Evolutionary conservation across 208 protist genomes (phyloP).

Genomic region (Crithidia fasciculata): DNA sequence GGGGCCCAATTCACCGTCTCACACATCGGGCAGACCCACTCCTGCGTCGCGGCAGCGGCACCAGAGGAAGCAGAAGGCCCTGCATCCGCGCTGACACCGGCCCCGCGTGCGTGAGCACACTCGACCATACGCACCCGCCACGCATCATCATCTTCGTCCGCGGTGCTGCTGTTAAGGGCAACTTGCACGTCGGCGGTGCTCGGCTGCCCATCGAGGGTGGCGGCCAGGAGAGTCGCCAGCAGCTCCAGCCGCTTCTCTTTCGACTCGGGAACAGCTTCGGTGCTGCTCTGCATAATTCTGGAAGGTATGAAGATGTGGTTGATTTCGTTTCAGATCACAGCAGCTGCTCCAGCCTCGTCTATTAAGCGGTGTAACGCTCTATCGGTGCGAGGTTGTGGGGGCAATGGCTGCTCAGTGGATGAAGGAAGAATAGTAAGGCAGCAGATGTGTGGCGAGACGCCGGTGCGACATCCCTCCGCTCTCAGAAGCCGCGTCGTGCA

Average conservation of each 20-base stretch:
- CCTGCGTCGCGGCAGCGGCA: constrained; percentile 6
- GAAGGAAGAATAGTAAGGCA: too few species aligned
- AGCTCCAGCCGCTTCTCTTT: constrained; percentile 40
- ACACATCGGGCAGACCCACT: constrained; percentile 58
- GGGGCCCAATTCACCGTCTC: constrained; percentile 33
- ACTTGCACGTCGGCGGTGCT: constrained; percentile 44
- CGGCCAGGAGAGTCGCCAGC: constrained; percentile 60
- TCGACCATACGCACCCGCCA: constrained; percentile 47
- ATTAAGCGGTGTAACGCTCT: too few species aligned
- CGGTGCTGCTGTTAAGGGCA: constrained; percentile 23
- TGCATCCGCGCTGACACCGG: not conserved
- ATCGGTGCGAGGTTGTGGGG: too few species aligned
- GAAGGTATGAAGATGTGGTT: not conserved
- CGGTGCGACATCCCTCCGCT: too few species aligned
- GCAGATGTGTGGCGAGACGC: too few species aligned
- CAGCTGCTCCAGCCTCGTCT: too few species aligned
- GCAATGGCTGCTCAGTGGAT: too few species aligned
- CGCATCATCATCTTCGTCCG: constrained; percentile 11
- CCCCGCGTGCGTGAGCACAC: constrained; percentile 20
- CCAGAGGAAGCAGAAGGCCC: not conserved
- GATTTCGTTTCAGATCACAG: too few species aligned
- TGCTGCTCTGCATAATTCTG: not conserved
- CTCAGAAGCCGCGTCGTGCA: too few species aligned
- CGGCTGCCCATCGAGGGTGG: constrained; percentile 51
- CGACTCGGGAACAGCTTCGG: not conserved